Conservation (phyloP, 75 land plant genomes). For the Pinus tabuliformis region DNA sequence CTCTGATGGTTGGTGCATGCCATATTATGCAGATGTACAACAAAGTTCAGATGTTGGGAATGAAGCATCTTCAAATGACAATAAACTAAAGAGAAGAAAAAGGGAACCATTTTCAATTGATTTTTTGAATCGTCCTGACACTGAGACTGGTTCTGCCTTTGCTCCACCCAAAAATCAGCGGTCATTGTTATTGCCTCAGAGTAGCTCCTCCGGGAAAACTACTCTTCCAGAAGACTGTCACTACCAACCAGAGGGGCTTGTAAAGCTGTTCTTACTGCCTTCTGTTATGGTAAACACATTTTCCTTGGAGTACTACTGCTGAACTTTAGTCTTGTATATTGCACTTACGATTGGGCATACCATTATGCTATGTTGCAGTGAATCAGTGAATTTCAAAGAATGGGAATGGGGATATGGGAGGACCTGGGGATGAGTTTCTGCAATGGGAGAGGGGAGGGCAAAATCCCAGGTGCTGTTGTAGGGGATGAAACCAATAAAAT, state of each 20-base stretch:
- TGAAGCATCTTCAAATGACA: conserved; percentile 21
- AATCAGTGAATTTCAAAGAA: no score
- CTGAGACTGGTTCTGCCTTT: conserved; percentile 54
- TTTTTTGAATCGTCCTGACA: conserved; percentile 41
- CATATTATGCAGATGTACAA: conserved; percentile 45
- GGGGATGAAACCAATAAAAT: no score
- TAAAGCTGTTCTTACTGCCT: conserved; percentile 76
- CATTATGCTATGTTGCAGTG: neutral
- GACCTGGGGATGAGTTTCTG: no score
- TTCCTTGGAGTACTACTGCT: conserved; percentile 35
- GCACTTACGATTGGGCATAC: no score
- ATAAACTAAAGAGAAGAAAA: conserved; percentile 49
- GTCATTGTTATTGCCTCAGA: conserved; percentile 49
- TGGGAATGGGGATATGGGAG: no score
- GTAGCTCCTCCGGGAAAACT: conserved; percentile 39
- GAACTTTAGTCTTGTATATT: no score
- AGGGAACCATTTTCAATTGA: conserved; percentile 78
- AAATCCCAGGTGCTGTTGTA: no score
- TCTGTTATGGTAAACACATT: conserved; percentile 71
- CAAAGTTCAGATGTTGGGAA: conserved; percentile 15
- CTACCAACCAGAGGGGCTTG: conserved; percentile 85
- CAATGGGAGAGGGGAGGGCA: no score
- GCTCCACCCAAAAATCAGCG: conserved; percentile 61
- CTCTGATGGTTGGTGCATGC: conserved; percentile 91
- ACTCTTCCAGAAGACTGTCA: conserved; percentile 93